Evolutionary conservation across 2,329 filamentous ascomycete genomes (phyloP).

Genomic region (Hypoxylon sp.): DNA sequence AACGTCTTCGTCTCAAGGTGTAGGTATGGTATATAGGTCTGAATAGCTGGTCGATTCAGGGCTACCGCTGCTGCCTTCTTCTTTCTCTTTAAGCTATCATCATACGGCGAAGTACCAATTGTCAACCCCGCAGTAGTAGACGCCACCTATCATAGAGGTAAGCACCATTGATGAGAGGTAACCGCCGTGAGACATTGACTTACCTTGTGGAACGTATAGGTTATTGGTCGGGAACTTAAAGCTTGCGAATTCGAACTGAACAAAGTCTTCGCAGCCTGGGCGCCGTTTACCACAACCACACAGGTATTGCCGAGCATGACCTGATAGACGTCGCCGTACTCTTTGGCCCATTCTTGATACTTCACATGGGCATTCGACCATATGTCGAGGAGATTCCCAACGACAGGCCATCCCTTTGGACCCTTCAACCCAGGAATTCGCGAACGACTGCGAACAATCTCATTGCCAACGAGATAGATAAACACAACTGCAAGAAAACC

Average conservation of each 20-base stretch:
- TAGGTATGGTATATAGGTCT: constrained; percentile 86
- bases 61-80: constrained; percentile 85
- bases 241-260: constrained; percentile 86
- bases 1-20: constrained; percentile 81
- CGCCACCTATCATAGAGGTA: constrained; percentile 58
- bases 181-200: background rate
- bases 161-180: constrained; percentile 1
- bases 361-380: constrained; percentile 69
- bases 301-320: constrained; percentile 78
- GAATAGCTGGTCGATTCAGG: constrained; percentile 80
- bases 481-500: constrained; percentile 24
- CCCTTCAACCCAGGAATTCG: constrained; percentile 50
- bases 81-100: constrained; percentile 82
- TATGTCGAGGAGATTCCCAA: constrained; percentile 75
- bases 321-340: constrained; percentile 76
- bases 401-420: constrained; percentile 59
- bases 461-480: constrained; percentile 49
- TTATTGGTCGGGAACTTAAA: constrained; percentile 81
- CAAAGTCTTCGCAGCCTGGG: constrained; percentile 79
- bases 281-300: constrained; percentile 84
- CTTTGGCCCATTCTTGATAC: constrained; percentile 68
- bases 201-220: constrained; percentile 86
- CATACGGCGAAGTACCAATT: constrained; percentile 87
- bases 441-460: constrained; percentile 46
- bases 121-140: constrained; percentile 84